A percentile compares a stretch with the other conserved stretches of the same genome.
Evolutionary conservation across 2,329 filamentous ascomycete species (phyloP).

Genomic region (Xylariaceae sp.): DNA sequence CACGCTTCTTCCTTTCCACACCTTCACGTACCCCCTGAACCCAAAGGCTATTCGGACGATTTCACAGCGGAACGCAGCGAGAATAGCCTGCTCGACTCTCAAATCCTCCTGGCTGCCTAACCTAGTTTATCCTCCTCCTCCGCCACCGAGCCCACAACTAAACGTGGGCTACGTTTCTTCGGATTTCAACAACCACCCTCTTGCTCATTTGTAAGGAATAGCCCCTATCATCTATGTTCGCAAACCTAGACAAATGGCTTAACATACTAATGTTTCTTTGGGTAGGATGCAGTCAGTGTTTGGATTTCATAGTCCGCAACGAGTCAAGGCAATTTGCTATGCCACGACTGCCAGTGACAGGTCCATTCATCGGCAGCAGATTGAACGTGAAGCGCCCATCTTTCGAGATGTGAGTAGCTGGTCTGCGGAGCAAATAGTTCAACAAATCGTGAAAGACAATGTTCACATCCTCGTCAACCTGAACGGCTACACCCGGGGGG

Average conservation of each 20-base stretch:
- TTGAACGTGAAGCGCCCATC: slow-evolving; percentile 84
- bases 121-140: slow-evolving; percentile 77
- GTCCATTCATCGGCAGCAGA: slow-evolving; percentile 84
- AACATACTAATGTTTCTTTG: slow-evolving; percentile 4
- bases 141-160: slow-evolving; percentile 75
- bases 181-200: slow-evolving; percentile 96
- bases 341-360: slow-evolving; percentile 89
- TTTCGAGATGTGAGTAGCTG: slow-evolving; percentile 86
- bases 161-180: slow-evolving; percentile 95
- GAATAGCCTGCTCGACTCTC: slow-evolving; percentile 87
- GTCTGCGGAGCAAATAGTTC: slow-evolving; percentile 76
- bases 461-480: slow-evolving; percentile 95
- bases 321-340: slow-evolving; percentile 86
- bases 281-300: slow-evolving; percentile 92
- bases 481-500: slow-evolving; percentile 96
- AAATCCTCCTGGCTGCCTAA: slow-evolving; percentile 78
- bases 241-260: neutral
- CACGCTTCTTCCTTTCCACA: slow-evolving; percentile 94
- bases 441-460: slow-evolving; percentile 78
- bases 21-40: slow-evolving; percentile 89
- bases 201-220: slow-evolving; percentile 70
- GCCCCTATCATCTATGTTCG: neutral
- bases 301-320: slow-evolving; percentile 70
- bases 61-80: slow-evolving; percentile 86
- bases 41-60: slow-evolving; percentile 90